Evolutionary conservation across 2,329 filamentous ascomycete genomes (phyloP), one percentile per base, ranked within the genome.

Genomic region (Sporothrix curviconia): DNA sequence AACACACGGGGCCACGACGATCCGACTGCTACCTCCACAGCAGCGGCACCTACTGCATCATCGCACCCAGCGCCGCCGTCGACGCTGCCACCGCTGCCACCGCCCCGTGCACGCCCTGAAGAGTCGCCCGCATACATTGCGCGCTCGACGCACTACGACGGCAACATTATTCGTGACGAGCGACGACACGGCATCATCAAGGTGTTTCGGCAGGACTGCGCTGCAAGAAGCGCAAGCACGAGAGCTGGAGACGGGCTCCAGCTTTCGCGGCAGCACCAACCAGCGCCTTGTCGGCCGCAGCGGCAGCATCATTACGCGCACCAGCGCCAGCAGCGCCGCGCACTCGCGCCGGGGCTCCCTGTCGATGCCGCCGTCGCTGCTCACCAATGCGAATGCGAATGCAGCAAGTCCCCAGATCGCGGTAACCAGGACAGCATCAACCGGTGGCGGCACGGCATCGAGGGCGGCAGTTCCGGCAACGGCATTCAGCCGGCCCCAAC

Each of bases 201-300:
- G 69, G 87, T 97, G 0, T 96, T 96, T 68, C 83, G 94, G 19
- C 92, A 97, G 70, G 94, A 99, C 68, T 96, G 92, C 68, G 94
- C 92, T 0, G 90, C 64, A 72, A 78, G 50, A 96, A 95, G 71
- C 85, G 92, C 5, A 80, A 83, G 56, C 81, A 85, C 58, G 89
- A 91, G 56, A 82, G 79, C 37, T 92, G 87, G 90, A 96, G 64
- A 84, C 86, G 0, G 80, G 81, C 1, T 92, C 88, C 15, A 83
- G 83, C 7, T 87, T 95, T 64, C 85, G 83, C 64, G 72, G 89
- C 47, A 71, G 80, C 12, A 78, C 77, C 6, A 80, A 78, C 54
- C 79, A 79, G 24, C 82, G 81, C 34, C 76, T 89, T 1, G 71
- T 82, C 5, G 80, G 78, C 8, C 76, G 81, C 28, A 80, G 78